Evolutionary conservation across 106 monocot species (phyloP).

Genomic region (Allium cepa): DNA sequence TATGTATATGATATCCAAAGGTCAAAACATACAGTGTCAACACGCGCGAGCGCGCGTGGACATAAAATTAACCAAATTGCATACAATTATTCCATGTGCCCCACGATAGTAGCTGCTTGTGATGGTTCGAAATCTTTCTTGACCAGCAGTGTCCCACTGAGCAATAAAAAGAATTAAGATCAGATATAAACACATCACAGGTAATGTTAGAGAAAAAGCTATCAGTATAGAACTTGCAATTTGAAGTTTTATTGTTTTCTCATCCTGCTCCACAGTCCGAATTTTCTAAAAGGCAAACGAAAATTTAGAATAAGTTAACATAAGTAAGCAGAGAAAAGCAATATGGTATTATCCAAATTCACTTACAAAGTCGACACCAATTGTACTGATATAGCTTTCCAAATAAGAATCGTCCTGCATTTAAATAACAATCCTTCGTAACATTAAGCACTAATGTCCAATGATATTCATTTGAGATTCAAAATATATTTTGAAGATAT

Average conservation of each 20-base stretch:
- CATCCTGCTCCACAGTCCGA: slow-evolving; percentile 49
- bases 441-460: too few relatives aligned
- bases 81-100: slow-evolving; percentile 42
- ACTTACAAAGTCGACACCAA: slow-evolving; percentile 64
- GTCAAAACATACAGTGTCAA: too few relatives aligned
- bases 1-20: too few relatives aligned
- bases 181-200: not conserved
- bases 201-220: not conserved
- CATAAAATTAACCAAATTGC: not conserved
- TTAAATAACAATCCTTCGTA: too few relatives aligned
- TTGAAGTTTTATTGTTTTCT: slow-evolving; percentile 46
- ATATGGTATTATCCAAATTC: not conserved
- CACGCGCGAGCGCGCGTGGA: too few relatives aligned
- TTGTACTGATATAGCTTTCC: slow-evolving; percentile 57
- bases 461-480: too few relatives aligned
- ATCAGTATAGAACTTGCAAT: slow-evolving; percentile 25
- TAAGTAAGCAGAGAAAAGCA: not conserved
- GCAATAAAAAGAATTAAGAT: not conserved
- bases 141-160: slow-evolving; percentile 56
- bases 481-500: too few relatives aligned
- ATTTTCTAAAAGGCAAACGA: slow-evolving; percentile 26
- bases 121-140: slow-evolving; percentile 49
- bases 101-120: slow-evolving; percentile 57
- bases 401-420: slow-evolving; percentile 47
- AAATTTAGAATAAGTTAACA: not conserved